phyloP scores from a whole-genome alignment of 1,284 basidiomycete species.

The Austropuccinia psidii region DNA sequence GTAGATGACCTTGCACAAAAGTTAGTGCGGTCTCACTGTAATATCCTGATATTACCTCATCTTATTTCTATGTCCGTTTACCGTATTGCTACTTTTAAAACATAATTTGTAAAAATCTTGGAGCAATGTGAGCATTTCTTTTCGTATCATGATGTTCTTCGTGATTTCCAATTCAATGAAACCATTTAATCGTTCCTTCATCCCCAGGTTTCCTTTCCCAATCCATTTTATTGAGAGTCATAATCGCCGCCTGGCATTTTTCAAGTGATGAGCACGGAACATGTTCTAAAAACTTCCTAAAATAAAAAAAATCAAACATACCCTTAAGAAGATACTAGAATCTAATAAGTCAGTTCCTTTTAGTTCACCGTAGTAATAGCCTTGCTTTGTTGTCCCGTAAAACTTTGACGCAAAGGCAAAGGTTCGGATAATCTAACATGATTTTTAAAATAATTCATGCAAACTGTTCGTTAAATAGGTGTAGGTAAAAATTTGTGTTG shows the following conservation, averaged over 20 bases:
- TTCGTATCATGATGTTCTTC: no score
- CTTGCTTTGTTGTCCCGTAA: background rate
- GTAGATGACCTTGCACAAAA: no score
- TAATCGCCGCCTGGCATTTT: background rate
- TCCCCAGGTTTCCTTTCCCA: background rate
- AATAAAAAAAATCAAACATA: background rate
- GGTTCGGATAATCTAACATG: constrained; percentile 1
- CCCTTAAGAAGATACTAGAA: background rate
- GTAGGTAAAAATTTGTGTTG: no score
- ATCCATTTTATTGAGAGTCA: constrained; percentile 22
- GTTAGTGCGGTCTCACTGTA: no score
- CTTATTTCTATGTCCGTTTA: no score
- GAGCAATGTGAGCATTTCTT: no score
- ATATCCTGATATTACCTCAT: no score
- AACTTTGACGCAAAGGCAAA: background rate
- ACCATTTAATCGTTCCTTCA: background rate
- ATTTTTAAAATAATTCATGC: background rate
- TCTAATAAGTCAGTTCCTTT: constrained; percentile 17
- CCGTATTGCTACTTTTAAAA: no score
- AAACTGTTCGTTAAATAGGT: no score
- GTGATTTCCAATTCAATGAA: no score
- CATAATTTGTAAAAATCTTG: no score
- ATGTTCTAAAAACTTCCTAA: background rate
- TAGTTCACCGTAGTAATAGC: constrained; percentile 20
- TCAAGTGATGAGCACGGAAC: background rate